Evolutionary conservation across 2,329 filamentous ascomycete genomes (phyloP).

Genomic region (Aspergillus quadricinctus): DNA sequence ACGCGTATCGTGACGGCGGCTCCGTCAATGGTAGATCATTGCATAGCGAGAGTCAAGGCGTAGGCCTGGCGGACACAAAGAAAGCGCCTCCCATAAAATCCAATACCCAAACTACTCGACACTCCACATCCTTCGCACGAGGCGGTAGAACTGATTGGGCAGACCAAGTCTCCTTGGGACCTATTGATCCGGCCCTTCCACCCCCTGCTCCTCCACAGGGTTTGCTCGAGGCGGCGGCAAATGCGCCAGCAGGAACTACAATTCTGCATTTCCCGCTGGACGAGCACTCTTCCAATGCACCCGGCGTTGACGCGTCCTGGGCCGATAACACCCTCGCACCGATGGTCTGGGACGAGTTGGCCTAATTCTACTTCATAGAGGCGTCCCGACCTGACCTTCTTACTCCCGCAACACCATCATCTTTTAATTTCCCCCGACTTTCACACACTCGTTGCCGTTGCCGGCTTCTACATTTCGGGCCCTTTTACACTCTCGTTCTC

Average conservation of each 20-base stretch:
- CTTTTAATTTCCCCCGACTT: not conserved
- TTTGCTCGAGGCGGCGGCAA: conserved; percentile 19
- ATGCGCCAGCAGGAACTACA: conserved; percentile 7
- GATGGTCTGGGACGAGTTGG: conserved; percentile 38
- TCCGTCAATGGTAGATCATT: conserved; percentile 32
- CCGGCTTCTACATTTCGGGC: not conserved
- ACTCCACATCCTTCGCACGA: conserved; percentile 4
- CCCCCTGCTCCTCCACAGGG: conserved; percentile 29
- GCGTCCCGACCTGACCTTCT: not conserved
- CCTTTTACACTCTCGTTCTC: not conserved
- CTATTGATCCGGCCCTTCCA: conserved; percentile 29
- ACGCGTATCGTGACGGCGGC: conserved; percentile 49
- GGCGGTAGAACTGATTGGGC: conserved; percentile 14
- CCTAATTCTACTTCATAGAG: conserved; percentile 2
- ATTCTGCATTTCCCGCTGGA: conserved; percentile 31
- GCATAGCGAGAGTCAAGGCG: conserved; percentile 10
- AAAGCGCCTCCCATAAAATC: conserved; percentile 9
- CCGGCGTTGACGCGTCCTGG: conserved; percentile 25
- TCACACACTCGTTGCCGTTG: not conserved
- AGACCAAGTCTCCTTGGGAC: conserved; percentile 12
- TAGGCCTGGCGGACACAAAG: conserved; percentile 3
- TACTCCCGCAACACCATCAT: not conserved
- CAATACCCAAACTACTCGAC: conserved; percentile 8
- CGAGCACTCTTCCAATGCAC: conserved; percentile 20
- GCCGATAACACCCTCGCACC: conserved; percentile 38